These are phyloP conservation scores for Thelonectria olida DNA, from an alignment of 2,329 filamentous ascomycete genomes.

Conservation along the genomic window DNA sequence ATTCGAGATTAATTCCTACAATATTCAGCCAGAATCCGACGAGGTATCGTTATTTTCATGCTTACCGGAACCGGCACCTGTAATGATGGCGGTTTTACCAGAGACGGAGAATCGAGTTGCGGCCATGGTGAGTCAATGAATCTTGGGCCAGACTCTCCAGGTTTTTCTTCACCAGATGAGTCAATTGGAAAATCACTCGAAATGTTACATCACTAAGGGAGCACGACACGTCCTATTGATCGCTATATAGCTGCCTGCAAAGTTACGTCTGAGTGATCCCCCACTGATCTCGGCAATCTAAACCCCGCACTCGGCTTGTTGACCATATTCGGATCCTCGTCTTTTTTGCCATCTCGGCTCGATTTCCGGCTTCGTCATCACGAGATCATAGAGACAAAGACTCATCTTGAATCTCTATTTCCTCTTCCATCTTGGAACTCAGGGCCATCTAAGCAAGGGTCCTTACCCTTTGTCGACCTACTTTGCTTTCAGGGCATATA, in stretches of 20 bases:
- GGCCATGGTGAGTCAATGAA: not conserved
- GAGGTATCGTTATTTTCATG: not conserved
- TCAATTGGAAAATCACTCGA: too few species aligned
- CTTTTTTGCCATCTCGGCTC: slow-evolving; percentile 10
- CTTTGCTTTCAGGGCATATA: not conserved
- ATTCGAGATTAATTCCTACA: slow-evolving; percentile 54
- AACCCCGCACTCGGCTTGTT: slow-evolving; percentile 34
- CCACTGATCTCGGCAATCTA: not conserved
- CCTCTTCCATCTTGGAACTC: not conserved
- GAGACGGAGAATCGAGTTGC: slow-evolving; percentile 29
- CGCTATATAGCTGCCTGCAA: slow-evolving; percentile 9
- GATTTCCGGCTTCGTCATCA: not conserved
- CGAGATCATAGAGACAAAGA: not conserved
- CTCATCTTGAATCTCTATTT: not conserved
- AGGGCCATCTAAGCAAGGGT: not conserved
- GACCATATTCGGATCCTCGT: slow-evolving; percentile 6
- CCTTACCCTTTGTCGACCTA: not conserved
- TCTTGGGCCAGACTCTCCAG: too few species aligned
- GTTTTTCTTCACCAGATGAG: too few species aligned
- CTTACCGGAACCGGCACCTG: slow-evolving; percentile 42
- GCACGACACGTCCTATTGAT: not conserved
- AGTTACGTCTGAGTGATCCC: not conserved
- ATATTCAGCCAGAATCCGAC: not conserved
- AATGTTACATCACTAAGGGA: too few species aligned
- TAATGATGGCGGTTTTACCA: slow-evolving; percentile 43